These are phyloP conservation scores for Raffaelea ambrosiae DNA, from an alignment of 2,329 filamentous ascomycete species.

Conservation along the genomic window DNA sequence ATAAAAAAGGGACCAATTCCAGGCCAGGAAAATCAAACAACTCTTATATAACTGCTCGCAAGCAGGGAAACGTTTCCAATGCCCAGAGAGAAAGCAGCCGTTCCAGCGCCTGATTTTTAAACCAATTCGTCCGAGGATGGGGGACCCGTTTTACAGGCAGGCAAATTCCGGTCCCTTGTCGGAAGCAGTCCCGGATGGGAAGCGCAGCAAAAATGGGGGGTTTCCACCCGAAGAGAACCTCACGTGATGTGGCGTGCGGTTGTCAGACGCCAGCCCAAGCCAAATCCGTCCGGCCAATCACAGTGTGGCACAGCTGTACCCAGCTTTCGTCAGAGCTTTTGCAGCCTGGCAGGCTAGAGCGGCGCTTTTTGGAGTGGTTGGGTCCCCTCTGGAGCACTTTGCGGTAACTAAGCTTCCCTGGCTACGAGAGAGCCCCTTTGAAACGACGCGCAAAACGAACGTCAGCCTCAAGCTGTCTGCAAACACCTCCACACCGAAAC, in stretches of 20 bases:
- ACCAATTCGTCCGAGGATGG: too few relatives aligned
- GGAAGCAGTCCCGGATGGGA: too few relatives aligned
- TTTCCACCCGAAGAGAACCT: neutral
- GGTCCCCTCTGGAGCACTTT: too few relatives aligned
- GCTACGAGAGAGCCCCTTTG: neutral
- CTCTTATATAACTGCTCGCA: too few relatives aligned
- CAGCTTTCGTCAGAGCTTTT: constrained; percentile 17
- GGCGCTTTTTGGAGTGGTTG: neutral
- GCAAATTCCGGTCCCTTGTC: too few relatives aligned
- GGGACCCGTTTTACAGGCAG: too few relatives aligned
- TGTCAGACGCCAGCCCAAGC: neutral
- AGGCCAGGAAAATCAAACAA: too few relatives aligned
- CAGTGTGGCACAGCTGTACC: neutral
- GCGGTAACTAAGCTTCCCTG: neutral
- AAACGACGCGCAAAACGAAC: constrained; percentile 2
- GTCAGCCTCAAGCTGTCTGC: neutral
- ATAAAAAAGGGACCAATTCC: neutral
- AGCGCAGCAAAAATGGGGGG: too few relatives aligned
- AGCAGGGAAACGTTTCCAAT: too few relatives aligned
- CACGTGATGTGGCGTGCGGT: neutral
- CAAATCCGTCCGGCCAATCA: neutral
- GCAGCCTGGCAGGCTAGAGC: constrained; percentile 11
- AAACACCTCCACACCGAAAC: neutral
- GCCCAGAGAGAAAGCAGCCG: too few relatives aligned
- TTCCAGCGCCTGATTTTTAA: neutral